Percentiles rank a stretch among this genome's conserved stretches.
Evolutionary conservation across 768 basidiomycete species (phyloP).

Genomic region (Leccinum uliginosum): DNA sequence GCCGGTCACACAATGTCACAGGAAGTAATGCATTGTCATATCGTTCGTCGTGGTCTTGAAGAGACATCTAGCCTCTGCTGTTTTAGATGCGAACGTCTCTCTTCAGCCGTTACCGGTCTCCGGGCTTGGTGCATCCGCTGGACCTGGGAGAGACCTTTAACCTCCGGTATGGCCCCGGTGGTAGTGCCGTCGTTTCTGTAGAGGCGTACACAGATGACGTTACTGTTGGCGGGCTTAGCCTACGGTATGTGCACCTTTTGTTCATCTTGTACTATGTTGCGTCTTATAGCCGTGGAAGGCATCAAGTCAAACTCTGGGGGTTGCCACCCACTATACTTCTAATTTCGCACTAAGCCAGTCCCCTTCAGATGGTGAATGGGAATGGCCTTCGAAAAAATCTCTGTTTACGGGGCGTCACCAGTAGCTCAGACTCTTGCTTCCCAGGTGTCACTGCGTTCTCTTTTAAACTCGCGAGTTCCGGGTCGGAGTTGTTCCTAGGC

Average conservation of each 20-base stretch:
- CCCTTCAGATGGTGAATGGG: constrained; percentile 31
- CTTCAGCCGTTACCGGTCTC: too few relatives aligned
- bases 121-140: too few relatives aligned
- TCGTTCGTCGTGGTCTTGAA: too few relatives aligned
- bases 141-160: neutral
- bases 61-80: too few relatives aligned
- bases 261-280: neutral
- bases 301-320: constrained; percentile 10
- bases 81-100: too few relatives aligned
- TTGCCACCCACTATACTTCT: constrained; percentile 6
- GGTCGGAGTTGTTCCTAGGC: constrained; percentile 50
- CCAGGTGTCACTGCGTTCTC: constrained; percentile 38
- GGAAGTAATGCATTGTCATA: too few relatives aligned
- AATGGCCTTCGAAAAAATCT: constrained; percentile 40
- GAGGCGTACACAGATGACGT: constrained; percentile 11
- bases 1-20: too few relatives aligned
- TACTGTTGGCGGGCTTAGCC: constrained; percentile 7
- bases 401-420: constrained; percentile 30
- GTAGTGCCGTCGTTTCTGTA: neutral
- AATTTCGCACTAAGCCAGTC: neutral
- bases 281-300: constrained; percentile 11
- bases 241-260: neutral
- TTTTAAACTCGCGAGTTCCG: constrained; percentile 41
- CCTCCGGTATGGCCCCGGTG: neutral
- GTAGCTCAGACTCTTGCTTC: constrained; percentile 39